A percentile compares a stretch with the other conserved stretches of the same genome.
Conservation (phyloP, 495 filamentous ascomycete genomes). For the Xylaria longipes region DNA sequence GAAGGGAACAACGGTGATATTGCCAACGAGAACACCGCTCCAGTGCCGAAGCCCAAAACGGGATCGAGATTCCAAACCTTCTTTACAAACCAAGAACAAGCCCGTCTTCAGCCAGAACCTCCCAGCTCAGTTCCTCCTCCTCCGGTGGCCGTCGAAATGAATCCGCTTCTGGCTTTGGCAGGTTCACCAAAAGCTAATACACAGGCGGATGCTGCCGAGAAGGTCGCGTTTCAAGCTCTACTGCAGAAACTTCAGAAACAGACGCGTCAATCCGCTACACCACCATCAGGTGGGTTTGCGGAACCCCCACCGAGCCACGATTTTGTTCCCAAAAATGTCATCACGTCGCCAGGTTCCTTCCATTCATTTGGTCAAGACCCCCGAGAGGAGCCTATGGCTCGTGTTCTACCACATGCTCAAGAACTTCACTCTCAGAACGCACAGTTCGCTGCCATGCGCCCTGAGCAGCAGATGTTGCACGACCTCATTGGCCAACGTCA, state of each 20-base stretch:
- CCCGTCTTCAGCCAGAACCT: conserved; percentile 62
- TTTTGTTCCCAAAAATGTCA: conserved; percentile 36
- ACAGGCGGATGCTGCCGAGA: conserved; percentile 69
- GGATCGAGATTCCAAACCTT: conserved; percentile 85
- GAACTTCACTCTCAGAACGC: conserved; percentile 52
- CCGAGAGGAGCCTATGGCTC: conserved; percentile 46
- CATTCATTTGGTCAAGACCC: conserved; percentile 51
- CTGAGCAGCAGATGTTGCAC: conserved; percentile 59
- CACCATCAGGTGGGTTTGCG: conserved; percentile 34
- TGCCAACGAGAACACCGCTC: conserved; percentile 47
- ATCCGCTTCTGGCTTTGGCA: conserved; percentile 38
- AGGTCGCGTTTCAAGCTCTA: conserved; percentile 87
- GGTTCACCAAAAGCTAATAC: conserved; percentile 34
- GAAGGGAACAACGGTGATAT: conserved; percentile 46
- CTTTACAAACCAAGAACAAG: conserved; percentile 71
- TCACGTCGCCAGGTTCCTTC: conserved; percentile 50
- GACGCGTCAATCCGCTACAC: conserved; percentile 35
- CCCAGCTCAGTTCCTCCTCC: conserved; percentile 44
- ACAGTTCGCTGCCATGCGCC: conserved; percentile 46
- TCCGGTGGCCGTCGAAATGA: conserved; percentile 30
- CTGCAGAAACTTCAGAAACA: conserved; percentile 75
- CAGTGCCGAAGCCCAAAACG: conserved; percentile 47
- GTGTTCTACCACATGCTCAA: conserved; percentile 44
- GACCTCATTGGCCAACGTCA: conserved; percentile 61
- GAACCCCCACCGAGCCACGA: conserved; percentile 43